A percentile compares a stretch with the other conserved stretches of the same genome.
Conservation (phyloP, 345 rosid genomes). For the Rhodamnia argentea region DNA sequence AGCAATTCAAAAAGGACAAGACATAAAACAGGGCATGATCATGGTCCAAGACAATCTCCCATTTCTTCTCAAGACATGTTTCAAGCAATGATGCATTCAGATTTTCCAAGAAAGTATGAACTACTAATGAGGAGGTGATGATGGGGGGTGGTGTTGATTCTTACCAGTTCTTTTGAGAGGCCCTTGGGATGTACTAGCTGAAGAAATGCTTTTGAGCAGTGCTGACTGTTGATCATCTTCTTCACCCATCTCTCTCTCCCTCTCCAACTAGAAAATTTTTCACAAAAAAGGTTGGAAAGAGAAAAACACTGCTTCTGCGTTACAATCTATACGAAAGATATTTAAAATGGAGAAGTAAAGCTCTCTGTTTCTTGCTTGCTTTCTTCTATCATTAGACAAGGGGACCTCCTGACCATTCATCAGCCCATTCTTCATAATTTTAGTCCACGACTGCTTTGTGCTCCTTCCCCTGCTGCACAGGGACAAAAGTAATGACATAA, state of each 20-base stretch:
- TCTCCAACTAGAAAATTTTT: neutral
- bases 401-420: neutral
- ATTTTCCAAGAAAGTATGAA: neutral
- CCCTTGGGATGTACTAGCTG: neutral
- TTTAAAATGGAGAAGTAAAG: neutral
- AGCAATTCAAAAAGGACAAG: neutral
- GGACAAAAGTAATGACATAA: neutral
- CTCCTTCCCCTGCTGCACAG: neutral
- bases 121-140: neutral
- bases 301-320: neutral
- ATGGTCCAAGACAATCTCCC: neutral
- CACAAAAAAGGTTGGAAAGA: too few species aligned
- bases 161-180: slow-evolving; percentile 28
- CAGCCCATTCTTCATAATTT: neutral
- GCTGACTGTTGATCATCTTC: slow-evolving; percentile 9
- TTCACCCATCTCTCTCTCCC: neutral
- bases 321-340: neutral
- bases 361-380: neutral
- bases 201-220: slow-evolving; percentile 1
- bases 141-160: neutral
- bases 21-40: neutral
- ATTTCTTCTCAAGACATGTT: neutral
- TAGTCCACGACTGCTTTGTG: neutral
- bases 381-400: neutral
- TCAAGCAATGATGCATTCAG: neutral